Percentiles rank a stretch among this genome's conserved stretches.
These are phyloP conservation scores for Stenocarpella maydis DNA, from an alignment of 2,329 filamentous ascomycete genomes.

Conservation along the genomic window DNA sequence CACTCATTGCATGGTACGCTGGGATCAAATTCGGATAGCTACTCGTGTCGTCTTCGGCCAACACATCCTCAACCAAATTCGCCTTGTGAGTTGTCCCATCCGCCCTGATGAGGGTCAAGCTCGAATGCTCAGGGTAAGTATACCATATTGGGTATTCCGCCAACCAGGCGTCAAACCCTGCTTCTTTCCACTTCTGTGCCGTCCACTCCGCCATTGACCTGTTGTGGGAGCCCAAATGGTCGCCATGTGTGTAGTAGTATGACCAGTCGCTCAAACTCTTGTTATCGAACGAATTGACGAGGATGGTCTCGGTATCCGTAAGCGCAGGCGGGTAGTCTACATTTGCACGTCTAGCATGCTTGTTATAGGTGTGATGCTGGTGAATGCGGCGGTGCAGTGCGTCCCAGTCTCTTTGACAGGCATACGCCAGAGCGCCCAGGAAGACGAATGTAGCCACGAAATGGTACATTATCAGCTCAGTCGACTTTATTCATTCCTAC, in stretches of 20 bases:
- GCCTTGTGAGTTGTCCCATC: constrained; percentile 10
- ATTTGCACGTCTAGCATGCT: constrained; percentile 6
- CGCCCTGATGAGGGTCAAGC: constrained; percentile 2
- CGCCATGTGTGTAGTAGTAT: constrained; percentile 17
- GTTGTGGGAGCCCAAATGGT: constrained; percentile 14
- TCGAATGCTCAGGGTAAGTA: constrained; percentile 13
- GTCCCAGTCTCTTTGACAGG: constrained; percentile 18
- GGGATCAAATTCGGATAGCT: constrained; percentile 13
- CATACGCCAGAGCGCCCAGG: constrained; percentile 8
- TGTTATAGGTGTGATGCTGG: constrained; percentile 10
- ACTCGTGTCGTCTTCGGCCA: constrained; percentile 16
- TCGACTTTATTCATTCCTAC: background rate
- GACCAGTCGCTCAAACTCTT: constrained; percentile 20
- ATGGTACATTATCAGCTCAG: background rate
- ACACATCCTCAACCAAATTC: constrained; percentile 14
- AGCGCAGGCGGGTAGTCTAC: constrained; percentile 6
- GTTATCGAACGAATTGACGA: constrained; percentile 10
- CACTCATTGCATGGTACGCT: constrained; percentile 17
- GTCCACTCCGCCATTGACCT: constrained; percentile 19
- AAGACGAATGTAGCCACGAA: background rate
- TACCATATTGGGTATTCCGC: constrained; percentile 14
- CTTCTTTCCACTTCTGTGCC: constrained; percentile 15
- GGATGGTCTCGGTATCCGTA: background rate
- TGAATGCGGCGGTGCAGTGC: constrained; percentile 1
- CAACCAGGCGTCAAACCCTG: background rate